Evolutionary conservation across 805 yeast species (phyloP).

Genomic region (Sugiyamaella boreocaroliniensis): DNA sequence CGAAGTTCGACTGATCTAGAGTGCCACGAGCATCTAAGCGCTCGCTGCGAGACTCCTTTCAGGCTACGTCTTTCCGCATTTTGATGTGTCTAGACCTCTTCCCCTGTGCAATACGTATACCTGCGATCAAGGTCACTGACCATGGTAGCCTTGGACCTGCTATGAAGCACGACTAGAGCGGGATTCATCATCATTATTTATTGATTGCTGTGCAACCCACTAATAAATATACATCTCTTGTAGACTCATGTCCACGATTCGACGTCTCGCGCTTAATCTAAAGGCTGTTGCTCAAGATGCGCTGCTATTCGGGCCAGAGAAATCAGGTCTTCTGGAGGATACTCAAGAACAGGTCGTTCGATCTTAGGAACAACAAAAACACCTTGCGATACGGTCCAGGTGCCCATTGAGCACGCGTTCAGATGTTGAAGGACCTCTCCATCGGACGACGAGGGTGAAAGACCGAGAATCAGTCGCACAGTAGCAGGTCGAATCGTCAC

Average conservation of each 20-base stretch:
- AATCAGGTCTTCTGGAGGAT: background rate
- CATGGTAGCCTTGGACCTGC: no score
- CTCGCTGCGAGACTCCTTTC: no score
- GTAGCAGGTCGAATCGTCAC: background rate
- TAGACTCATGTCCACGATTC: background rate
- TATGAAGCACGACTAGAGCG: no score
- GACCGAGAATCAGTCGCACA: background rate
- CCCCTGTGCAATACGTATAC: no score
- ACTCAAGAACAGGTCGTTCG: background rate
- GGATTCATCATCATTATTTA: background rate
- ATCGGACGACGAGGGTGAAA: background rate
- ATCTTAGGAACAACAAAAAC: background rate
- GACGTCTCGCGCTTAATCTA: background rate
- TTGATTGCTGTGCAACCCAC: background rate
- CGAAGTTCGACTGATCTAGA: slow-evolving; percentile 12
- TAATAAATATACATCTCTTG: background rate
- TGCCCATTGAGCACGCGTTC: background rate
- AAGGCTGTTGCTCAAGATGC: background rate
- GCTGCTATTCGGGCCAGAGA: background rate
- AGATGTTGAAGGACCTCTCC: background rate
- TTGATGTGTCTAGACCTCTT: no score
- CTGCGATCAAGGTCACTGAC: no score
- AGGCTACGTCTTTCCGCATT: no score
- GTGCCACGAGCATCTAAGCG: no score
- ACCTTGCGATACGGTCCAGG: background rate